Base-by-base conservation (phyloP, 73 alveolate species). In the Halteria grandinella region DNA sequence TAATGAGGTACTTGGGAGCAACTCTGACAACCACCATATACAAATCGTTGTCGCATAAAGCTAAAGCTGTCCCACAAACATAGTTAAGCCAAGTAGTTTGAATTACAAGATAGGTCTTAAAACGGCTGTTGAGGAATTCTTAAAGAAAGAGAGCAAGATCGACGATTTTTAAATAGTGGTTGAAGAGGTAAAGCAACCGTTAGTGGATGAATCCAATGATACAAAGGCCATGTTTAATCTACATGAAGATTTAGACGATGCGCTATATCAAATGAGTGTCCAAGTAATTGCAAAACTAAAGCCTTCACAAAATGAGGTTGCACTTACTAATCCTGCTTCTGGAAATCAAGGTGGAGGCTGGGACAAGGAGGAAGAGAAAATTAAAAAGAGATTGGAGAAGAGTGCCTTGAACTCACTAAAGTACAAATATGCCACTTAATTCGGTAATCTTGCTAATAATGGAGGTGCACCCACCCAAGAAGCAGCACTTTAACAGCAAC, bases 241-340 rank as follows among this genome's bases (percentile, higher is more conserved):
- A 5, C 6, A 25, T n/a, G 80, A 66, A 15, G 80, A 66, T 24
- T 66, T 66, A 45, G 80, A 66, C 47, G 80, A 66, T 45, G 37
- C 25, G 20, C 69, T 66, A 6, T 47, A 44, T 25, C 55, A 45
- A 3, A 44, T 44, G 63, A 2, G 18, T 32, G 25, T 44, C 3
- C 12, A 8, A 23, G 29, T 66, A 12, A 12, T 17, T 1, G 8
- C 39, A 34, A 66, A 60, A 33, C 37, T 11, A 23, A 60, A 60
- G 21, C n/a, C 23, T 11, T 14, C 50, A 39, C 17, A 14, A 39
- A 14, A 39, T 11, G 15, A 39, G 10, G 15, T 11, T 39, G 17
- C 10, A 39, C 55, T 5, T 6, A 29, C 53, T 29, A 32, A 53
- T 25, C 23, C 5, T 5, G 10, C 29, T 3, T 10, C 23, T 3